Conservation (phyloP, 306 rosid species). For the Dicorynia guianensis region DNA sequence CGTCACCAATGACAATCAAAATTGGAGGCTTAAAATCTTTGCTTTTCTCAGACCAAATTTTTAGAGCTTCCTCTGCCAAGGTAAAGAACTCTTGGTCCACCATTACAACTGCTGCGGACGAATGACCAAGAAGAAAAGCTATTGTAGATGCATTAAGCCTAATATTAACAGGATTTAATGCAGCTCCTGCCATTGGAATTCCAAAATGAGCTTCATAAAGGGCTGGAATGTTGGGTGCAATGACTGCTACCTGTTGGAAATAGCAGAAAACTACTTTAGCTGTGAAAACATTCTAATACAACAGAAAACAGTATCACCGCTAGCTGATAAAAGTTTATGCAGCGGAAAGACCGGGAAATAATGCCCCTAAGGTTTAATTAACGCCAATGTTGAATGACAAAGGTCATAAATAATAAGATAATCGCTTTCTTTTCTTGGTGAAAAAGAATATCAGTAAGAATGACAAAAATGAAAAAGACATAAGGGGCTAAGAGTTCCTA, state of each 20-base stretch:
- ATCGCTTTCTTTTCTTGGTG: not conserved
- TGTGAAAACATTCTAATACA: constrained; percentile 27
- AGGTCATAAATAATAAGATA: not conserved
- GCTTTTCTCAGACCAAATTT: constrained; percentile 63
- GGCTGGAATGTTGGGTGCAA: constrained; percentile 94
- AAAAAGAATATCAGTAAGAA: not conserved
- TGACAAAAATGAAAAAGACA: not conserved
- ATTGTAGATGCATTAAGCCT: constrained; percentile 67
- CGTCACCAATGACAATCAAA: constrained; percentile 79
- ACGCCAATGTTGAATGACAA: not conserved
- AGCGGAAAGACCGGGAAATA: not conserved
- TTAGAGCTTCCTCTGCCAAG: constrained; percentile 75
- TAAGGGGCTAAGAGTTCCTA: not conserved
- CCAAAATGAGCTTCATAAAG: constrained; percentile 88
- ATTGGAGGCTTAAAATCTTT: constrained; percentile 63
- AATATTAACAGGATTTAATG: constrained; percentile 64
- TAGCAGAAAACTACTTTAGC: constrained; percentile 23
- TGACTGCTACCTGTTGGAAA: constrained; percentile 75
- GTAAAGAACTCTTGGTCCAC: constrained; percentile 73
- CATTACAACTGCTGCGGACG: constrained; percentile 59
- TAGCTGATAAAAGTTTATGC: not conserved
- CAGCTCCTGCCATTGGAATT: constrained; percentile 77
- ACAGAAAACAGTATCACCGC: not conserved
- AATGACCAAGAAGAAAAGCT: constrained; percentile 73
- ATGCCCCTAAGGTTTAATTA: not conserved